Evolutionary conservation across 352 stramenopile genomes (phyloP).

Genomic region (Pythium dissotocum): DNA sequence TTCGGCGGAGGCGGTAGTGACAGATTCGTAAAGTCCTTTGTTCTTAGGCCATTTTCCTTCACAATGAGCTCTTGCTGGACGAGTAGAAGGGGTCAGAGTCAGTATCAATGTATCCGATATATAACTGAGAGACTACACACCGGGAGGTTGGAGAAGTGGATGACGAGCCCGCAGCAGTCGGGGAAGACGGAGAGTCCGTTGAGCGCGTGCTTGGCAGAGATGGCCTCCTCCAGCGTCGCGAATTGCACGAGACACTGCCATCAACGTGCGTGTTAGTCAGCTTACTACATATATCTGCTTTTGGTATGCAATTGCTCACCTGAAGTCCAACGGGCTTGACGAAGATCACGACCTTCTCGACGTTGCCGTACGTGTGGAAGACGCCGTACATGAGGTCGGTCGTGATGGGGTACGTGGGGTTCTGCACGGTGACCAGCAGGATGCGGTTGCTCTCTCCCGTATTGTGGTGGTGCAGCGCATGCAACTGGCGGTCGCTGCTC

Average conservation of each 20-base stretch:
- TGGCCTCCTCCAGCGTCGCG: constrained; percentile 40
- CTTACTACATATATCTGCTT: background rate
- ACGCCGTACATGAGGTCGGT: constrained; percentile 51
- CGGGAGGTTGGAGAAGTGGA: constrained; percentile 61
- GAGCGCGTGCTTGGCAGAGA: constrained; percentile 44
- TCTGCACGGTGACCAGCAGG: constrained; percentile 67
- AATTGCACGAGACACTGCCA: constrained; percentile 62
- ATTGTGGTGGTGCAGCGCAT: constrained; percentile 11
- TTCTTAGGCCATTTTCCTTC: constrained; percentile 57
- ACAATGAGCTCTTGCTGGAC: constrained; percentile 58
- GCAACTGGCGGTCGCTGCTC: constrained; percentile 6
- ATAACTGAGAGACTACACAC: constrained; percentile 20
- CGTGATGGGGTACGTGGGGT: constrained; percentile 60
- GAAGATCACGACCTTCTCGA: constrained; percentile 69
- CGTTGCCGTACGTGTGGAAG: constrained; percentile 47
- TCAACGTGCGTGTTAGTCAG: background rate
- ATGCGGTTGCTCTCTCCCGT: constrained; percentile 47
- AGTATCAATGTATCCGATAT: background rate
- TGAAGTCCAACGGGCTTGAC: constrained; percentile 56
- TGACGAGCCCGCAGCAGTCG: constrained; percentile 58
- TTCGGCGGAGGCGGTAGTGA: constrained; percentile 31
- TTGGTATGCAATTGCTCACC: constrained; percentile 12
- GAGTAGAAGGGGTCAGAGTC: background rate
- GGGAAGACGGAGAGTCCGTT: constrained; percentile 59
- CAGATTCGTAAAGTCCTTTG: constrained; percentile 54